A percentile compares a stretch with the other conserved stretches of the same genome.
Evolutionary conservation across 106 monocot genomes (phyloP).

Genomic region (Amphibolis antarctica): DNA sequence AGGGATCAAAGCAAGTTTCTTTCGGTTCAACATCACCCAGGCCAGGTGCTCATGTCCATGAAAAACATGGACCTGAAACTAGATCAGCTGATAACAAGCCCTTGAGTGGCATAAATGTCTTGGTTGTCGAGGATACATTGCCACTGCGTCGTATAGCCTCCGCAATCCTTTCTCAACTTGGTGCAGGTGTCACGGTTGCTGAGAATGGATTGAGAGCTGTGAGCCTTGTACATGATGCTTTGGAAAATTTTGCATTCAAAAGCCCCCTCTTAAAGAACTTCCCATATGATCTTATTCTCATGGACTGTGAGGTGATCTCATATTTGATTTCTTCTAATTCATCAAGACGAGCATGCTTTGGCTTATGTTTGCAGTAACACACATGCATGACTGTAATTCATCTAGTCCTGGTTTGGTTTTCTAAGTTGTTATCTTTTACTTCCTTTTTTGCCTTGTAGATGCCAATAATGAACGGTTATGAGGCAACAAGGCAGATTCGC

Average conservation of each 20-base stretch:
- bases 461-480: constrained; percentile 91
- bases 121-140: constrained; percentile 50
- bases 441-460: constrained; percentile 32
- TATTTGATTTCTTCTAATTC: not conserved
- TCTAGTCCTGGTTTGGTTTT: too few species aligned
- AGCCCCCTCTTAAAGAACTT: constrained; percentile 1
- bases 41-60: not conserved
- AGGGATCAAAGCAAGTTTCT: not conserved
- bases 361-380: too few species aligned
- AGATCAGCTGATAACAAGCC: constrained; percentile 11
- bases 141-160: constrained; percentile 20
- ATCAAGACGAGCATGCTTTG: not conserved
- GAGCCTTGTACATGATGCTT: constrained; percentile 24
- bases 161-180: constrained; percentile 25
- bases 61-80: not conserved
- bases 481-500: constrained; percentile 61
- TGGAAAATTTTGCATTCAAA: constrained; percentile 4
- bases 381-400: too few species aligned
- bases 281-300: constrained; percentile 40
- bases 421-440: too few species aligned
- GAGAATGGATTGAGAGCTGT: constrained; percentile 57
- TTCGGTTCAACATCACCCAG: not conserved
- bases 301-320: constrained; percentile 55
- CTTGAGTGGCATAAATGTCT: constrained; percentile 33
- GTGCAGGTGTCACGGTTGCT: constrained; percentile 35